Base-by-base conservation (phyloP, 257 asterid genomes). In the Osmanthus fragrans region DNA sequence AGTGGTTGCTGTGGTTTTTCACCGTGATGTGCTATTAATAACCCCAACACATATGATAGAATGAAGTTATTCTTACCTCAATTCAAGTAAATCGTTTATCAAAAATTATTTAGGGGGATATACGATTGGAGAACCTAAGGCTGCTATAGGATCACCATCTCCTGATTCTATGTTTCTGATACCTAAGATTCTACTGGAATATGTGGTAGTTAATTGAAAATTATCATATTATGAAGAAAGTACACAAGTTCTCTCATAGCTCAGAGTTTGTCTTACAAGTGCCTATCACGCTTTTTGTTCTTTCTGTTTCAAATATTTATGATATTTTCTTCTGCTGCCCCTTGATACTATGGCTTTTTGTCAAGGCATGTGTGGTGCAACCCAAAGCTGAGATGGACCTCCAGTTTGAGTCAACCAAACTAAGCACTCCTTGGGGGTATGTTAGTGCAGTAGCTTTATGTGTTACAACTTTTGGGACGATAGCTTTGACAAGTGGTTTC, bases 361-460 rank as follows among this genome's bases (percentile, higher is more conserved):
- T 71, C 39, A 34, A 94, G 98, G 98, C 92, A 65, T 94, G 98
- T 66, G 95, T 86, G 83, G 97, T 94, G 89, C 98, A 94, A 82
- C 98, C 98, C 4, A 94, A 92, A 84, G 71, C 89, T 3, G 98
- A 92, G 89, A 94, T 94, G 82, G 98, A 94, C 79, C 94, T 94
- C 80, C 89, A 92, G 76, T 92, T 94, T 11, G 98, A 90, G 72
- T 76, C 87, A 11, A 89, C 96, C 30, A 87, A 87, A 33, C 84
- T 94, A 79, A 92, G 87, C 74, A 94, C 91, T 18, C 86, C 85
- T 37, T 94, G 93, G 96, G 98, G 98, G 12, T 94, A 94, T 65
- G 1, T 90, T 67, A 89, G 94, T 82, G 90, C 98, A 7, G 58
- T 89, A 81, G 84, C 96, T 19, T 82, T 94, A 78, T 87, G 88